Base-by-base conservation (phyloP, 2,329 filamentous ascomycete species). In the Orbilia oligospora region DNA sequence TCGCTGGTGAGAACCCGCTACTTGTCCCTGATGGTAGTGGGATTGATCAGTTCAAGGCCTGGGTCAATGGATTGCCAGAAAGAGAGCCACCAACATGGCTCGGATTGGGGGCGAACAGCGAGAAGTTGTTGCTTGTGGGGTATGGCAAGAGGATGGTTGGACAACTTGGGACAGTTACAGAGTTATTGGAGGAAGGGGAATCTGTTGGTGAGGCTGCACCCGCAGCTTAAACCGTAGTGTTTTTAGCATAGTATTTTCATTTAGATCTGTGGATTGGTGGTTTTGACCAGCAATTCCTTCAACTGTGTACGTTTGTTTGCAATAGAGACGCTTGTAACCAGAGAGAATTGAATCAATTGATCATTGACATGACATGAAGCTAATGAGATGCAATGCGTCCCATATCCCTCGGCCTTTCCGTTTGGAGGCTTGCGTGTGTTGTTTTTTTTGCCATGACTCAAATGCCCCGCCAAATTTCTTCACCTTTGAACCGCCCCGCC, bases 1-100 rank as follows among this genome's bases (percentile, higher is more conserved):
- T 97, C 46, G 82, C 86, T n/a, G 86, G 87, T 46, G 87, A 88
- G 30, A 86, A 89, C 30, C 88, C 88, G 33, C 87, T 98, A 16
- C 87, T 90, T 16, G 90, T 97, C 58, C 96, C 96, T 0, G 89
- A 89, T 53, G 91, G 93, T 49, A 97, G 94, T 0, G 90, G 90
- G 61, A 89, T 97, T 83, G 90, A 91, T 80, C 93, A 97, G 83
- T 98, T 98, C 84, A 91, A 92, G 85, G 88, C 88, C 44, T 99
- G 97, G 97, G 93, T 99, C 79, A 93, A 97, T 82, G 90, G 90
- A 78, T 87, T 99, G 79, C 96, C 96, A 0, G 96, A 99, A 87
- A 90, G 96, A 82, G 96, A 99, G 85, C 97, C 97, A 30, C 96
- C 96, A 3, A 97, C 94, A 0, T 99, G 97, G 83, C 88, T 99